Base-by-base conservation (phyloP, 1,284 basidiomycete genomes). In the Papiliotrema fonsecae region DNA sequence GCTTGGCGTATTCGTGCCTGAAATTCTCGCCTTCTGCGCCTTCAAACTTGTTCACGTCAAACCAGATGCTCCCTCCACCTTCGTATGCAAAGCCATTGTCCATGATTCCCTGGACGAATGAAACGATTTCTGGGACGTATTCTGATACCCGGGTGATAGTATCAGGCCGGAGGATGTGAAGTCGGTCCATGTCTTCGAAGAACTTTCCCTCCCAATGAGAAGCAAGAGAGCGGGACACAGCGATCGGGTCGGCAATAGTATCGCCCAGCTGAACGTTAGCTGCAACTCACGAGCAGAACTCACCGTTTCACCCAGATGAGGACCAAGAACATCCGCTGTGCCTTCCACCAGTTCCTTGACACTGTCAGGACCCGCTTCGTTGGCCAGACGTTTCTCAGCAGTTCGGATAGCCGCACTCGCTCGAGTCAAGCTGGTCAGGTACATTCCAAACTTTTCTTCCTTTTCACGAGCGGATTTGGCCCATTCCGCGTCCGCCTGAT, bases 61-160 rank as follows among this genome's bases (percentile, higher is more conserved):
- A 99, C 77, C 96, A 99, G 13, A 99, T 86, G 67, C 85, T 90
- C 16, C 90, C 91, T 57, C 87, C 86, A 5, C 81, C 79, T 57
- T 83, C 87, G 70, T 99, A 99, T 4, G 83, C 96, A 65, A 85
- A 97, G 0, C 93, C 94, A 53, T 94, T 93, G 50, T 81, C 75
- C 56, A 96, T 78, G 66, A 98, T 92, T 40, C 81, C 78, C 67
- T 93, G 80, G 19, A 97, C 87, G 67, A 94, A 99, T 1, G 80
- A 72, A 45, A 92, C 88, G 57, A 97, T 91, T 74, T 98, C 93
- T 7, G 92, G 89, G 13, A 99, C 86, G 73, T 92, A 99, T 73
- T 98, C 96, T 16, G 91, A 94, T 14, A 98, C 96, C 34, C 96
- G 84, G 3, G 96, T 98, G 48, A 97, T 76, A 1, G 84, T 90